Evolutionary conservation across 164 flowering plant genomes (phyloP).

Genomic region (Aristolochia fimbriata): DNA sequence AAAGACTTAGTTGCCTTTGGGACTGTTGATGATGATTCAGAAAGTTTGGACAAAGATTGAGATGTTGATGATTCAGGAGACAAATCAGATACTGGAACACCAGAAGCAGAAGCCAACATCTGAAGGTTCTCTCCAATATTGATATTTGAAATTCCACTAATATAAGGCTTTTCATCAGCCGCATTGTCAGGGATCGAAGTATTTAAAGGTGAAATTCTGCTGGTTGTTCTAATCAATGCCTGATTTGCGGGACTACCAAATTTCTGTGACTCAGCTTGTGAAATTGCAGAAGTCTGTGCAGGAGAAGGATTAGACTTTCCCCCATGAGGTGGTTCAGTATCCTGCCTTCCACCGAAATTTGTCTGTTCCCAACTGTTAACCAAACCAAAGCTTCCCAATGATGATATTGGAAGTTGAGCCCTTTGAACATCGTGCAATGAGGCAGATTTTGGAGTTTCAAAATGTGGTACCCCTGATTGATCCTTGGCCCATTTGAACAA

Average conservation of each 20-base stretch:
- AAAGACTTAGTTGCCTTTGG: background rate
- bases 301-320: slow-evolving; percentile 11
- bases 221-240: slow-evolving; percentile 7
- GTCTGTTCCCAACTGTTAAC: slow-evolving; percentile 9
- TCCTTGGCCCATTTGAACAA: slow-evolving; percentile 27
- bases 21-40: slow-evolving; percentile 5
- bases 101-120: slow-evolving; percentile 8
- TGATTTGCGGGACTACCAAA: slow-evolving; percentile 13
- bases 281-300: slow-evolving; percentile 8
- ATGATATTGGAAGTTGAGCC: slow-evolving; percentile 9
- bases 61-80: slow-evolving; percentile 16
- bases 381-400: slow-evolving; percentile 8
- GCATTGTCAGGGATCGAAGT: slow-evolving; percentile 10
- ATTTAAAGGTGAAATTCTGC: slow-evolving; percentile 11
- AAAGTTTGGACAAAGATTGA: slow-evolving; percentile 10
- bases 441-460: slow-evolving; percentile 18
- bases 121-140: slow-evolving; percentile 9
- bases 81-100: slow-evolving; percentile 13
- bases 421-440: slow-evolving; percentile 8
- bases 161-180: slow-evolving; percentile 2
- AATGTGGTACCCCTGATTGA: slow-evolving; percentile 13
- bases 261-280: slow-evolving; percentile 15
- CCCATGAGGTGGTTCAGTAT: slow-evolving; percentile 6
- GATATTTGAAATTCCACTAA: slow-evolving; percentile 11
- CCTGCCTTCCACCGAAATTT: slow-evolving; percentile 15